Base-by-base conservation (phyloP, 805 yeast species). In the Wickerhamomyces canadensis region DNA sequence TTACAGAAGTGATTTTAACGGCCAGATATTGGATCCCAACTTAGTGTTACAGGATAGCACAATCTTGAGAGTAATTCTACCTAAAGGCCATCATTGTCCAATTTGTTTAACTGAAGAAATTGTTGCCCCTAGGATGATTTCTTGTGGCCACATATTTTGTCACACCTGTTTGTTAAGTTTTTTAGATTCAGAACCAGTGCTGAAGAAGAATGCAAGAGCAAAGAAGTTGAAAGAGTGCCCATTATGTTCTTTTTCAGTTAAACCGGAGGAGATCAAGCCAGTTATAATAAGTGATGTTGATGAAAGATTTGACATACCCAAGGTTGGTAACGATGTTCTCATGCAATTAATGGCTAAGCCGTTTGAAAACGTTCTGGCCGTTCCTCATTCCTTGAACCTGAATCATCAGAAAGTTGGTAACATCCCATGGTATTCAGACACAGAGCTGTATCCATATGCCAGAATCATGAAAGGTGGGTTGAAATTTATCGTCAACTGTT, bases 121-220 rank as follows among this genome's bases (percentile, higher is more conserved):
- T 12, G 74, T 84, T 14, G 96, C 97, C 0, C 97, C 98, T 3
- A 67, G 98, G 38, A 94, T 93, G 98, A 79, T 87, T 21, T 72
- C 79, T 11, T 93, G 99, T 64, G 98, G 99, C 5, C 99, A 93
- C 55, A 72, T 88, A 13, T 76, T 93, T 52, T 93, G 99, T 55
- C 69, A 76, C 38, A 76, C 88, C 12, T 93, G 99, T 58, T 60
- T 91, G 22, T 58, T 88, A 38, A 74, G 88, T 31, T 75, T 84
- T 50, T 63, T 86, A 31, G 83, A 75, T 26, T 76, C 80, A 15
- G 67, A 66, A 18, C 53, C 61, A 6, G 57, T 60, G 5, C 58
- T 54, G 19, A 55, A 56, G 31, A 53, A 61, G 6, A 58, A 64
- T 46, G 59, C 64, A 34, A 59, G 62, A 32, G 65, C 65, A 47